phyloP scores from a whole-genome alignment of 2,329 filamentous ascomycete genomes.

The Trichocomaceae sp. region DNA sequence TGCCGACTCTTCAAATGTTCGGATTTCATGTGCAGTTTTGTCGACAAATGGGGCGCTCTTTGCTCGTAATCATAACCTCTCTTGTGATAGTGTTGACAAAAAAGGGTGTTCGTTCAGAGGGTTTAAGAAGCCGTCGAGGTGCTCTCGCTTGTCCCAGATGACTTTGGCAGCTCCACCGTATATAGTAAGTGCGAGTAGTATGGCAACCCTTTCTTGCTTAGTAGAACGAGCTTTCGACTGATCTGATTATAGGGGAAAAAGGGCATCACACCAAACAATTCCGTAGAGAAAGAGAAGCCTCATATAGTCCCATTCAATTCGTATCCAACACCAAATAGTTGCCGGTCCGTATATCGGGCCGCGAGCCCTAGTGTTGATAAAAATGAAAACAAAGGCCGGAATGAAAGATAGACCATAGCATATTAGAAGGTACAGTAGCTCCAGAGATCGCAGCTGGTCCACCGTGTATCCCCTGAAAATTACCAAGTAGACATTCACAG shows the following conservation, averaged over 20 bases:
- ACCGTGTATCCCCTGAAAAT: conserved; percentile 66
- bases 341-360: conserved; percentile 64
- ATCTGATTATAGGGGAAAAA: background rate
- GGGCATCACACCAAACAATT: conserved; percentile 23
- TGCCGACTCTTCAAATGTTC: background rate
- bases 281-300: conserved; percentile 64
- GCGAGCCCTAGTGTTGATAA: conserved; percentile 45
- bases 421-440: conserved; percentile 58
- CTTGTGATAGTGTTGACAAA: conserved; percentile 11
- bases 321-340: conserved; percentile 71
- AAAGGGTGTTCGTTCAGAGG: conserved; percentile 15
- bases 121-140: conserved; percentile 15
- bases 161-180: conserved; percentile 12
- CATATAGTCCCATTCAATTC: conserved; percentile 57
- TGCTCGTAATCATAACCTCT: conserved; percentile 13
- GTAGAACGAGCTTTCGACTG: background rate
- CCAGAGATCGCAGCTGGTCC: conserved; percentile 55
- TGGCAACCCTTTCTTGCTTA: conserved; percentile 38
- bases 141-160: conserved; percentile 13
- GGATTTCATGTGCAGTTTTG: conserved; percentile 2
- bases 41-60: conserved; percentile 15
- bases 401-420: conserved; percentile 67
- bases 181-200: conserved; percentile 11
- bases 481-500: conserved; percentile 68
- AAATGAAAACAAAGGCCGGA: conserved; percentile 58